Evolutionary conservation across 2,329 filamentous ascomycete genomes (phyloP).

Genomic region (Thermothelomyces thermophilus): DNA sequence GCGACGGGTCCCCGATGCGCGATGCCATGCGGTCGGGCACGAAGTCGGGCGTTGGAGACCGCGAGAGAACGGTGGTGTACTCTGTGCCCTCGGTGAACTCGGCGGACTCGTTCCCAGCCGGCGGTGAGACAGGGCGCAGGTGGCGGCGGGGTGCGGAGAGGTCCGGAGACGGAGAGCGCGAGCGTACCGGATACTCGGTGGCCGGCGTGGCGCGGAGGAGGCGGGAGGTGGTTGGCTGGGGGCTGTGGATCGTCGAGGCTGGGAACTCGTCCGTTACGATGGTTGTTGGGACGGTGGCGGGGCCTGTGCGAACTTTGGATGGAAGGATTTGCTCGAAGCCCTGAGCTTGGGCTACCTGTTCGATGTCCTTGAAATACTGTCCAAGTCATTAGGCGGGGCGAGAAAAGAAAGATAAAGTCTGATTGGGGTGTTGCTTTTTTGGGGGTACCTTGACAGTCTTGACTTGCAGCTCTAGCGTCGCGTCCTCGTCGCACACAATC

Average conservation of each 20-base stretch:
- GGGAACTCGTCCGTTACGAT: constrained; percentile 38
- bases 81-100: constrained; percentile 46
- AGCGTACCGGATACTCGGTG: constrained; percentile 48
- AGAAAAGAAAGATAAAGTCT: background rate
- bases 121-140: constrained; percentile 30
- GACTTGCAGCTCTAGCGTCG: constrained; percentile 56
- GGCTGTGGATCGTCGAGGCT: constrained; percentile 43
- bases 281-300: constrained; percentile 34
- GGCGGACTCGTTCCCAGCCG: constrained; percentile 49
- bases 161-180: constrained; percentile 53
- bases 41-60: constrained; percentile 53
- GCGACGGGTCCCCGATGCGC: constrained; percentile 44
- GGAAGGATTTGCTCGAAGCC: constrained; percentile 42
- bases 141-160: constrained; percentile 46
- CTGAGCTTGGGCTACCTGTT: constrained; percentile 43
- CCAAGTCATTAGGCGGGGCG: background rate
- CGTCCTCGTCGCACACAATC: constrained; percentile 69
- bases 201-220: constrained; percentile 50
- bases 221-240: constrained; percentile 50
- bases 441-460: constrained; percentile 51
- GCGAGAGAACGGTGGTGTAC: constrained; percentile 38
- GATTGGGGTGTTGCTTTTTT: background rate
- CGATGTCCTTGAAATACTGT: constrained; percentile 55
- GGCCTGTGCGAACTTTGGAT: constrained; percentile 49
- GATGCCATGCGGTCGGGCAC: constrained; percentile 58